These are phyloP conservation scores for Adansonia madagascariensis DNA, from an alignment of 441 rosid species.

Conservation along the genomic window DNA sequence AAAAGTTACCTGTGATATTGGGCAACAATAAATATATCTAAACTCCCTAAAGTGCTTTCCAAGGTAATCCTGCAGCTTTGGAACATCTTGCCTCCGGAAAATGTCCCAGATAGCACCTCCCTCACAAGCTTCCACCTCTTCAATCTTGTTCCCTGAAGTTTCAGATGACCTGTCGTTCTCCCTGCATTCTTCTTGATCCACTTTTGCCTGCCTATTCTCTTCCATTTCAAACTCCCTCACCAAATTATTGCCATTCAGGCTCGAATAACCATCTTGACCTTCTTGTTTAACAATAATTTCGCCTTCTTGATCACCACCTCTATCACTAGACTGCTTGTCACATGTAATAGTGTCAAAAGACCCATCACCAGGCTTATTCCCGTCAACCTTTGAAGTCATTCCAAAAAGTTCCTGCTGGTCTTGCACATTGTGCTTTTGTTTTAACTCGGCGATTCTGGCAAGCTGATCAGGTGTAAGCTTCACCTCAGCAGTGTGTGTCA, in stretches of 20 bases:
- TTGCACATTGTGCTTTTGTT: constrained; percentile 56
- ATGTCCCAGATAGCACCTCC: constrained; percentile 93
- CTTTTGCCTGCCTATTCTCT: constrained; percentile 24
- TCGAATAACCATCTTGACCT: constrained; percentile 25
- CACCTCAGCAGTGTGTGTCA: constrained; percentile 70
- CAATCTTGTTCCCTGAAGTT: constrained; percentile 31
- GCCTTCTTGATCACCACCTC: constrained; percentile 28
- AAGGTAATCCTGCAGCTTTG: constrained; percentile 69
- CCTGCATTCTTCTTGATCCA: constrained; percentile 1
- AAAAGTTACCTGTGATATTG: constrained; percentile 55
- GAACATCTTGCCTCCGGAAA: constrained; percentile 52
- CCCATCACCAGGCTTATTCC: constrained; percentile 11
- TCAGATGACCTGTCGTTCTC: constrained; percentile 26
- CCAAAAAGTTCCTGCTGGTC: constrained; percentile 56
- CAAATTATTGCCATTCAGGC: constrained; percentile 25
- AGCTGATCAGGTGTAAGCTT: constrained; percentile 18
- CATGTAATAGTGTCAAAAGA: background rate
- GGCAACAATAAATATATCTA: constrained; percentile 60
- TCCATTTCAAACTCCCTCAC: constrained; percentile 25
- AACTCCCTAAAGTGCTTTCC: constrained; percentile 69
- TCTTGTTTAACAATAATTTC: constrained; percentile 11
- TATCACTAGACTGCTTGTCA: constrained; percentile 24
- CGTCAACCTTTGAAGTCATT: constrained; percentile 25
- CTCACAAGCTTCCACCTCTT: constrained; percentile 32
- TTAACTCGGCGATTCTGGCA: constrained; percentile 38